Conservation (phyloP, 176 grass and related monocot genomes). For the Phoenix roebelenii region DNA sequence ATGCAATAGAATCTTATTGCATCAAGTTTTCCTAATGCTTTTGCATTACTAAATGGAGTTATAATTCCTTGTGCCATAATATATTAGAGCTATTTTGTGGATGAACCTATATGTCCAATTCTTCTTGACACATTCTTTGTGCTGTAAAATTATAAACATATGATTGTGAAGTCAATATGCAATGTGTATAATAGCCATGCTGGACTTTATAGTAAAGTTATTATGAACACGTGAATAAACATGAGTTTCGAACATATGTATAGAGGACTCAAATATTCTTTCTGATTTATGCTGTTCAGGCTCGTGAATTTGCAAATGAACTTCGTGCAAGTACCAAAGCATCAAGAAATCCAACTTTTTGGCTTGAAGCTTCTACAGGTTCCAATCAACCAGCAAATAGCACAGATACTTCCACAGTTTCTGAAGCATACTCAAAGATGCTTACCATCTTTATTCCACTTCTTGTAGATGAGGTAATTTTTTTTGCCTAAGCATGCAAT, state of each 20-base stretch:
- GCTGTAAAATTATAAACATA: no score
- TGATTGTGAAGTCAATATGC: no score
- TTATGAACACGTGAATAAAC: not conserved
- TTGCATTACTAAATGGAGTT: no score
- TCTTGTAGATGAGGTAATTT: slow-evolving; percentile 87
- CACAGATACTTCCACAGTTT: slow-evolving; percentile 80
- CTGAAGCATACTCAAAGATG: slow-evolving; percentile 98
- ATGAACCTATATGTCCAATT: no score
- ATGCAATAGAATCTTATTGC: no score
- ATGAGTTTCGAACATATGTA: not conserved
- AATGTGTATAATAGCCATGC: no score
- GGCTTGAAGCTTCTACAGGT: slow-evolving; percentile 73
- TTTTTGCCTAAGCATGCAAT: slow-evolving; percentile 2
- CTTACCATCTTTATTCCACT: slow-evolving; percentile 99
- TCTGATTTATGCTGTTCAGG: slow-evolving; percentile 39
- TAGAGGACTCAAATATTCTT: not conserved
- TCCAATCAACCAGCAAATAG: slow-evolving; percentile 45
- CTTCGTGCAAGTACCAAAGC: slow-evolving; percentile 90
- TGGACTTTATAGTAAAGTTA: no score
- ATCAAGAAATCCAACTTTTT: slow-evolving; percentile 69
- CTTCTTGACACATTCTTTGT: no score
- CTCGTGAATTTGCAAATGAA: slow-evolving; percentile 98
- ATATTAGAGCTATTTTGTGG: no score
- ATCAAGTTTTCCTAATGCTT: no score
- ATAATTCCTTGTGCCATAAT: no score